A percentile compares a stretch with the other conserved stretches of the same genome.
Conservation (phyloP, 371 early-diverging fungal genomes). For the Rhizopus arrhizus region DNA sequence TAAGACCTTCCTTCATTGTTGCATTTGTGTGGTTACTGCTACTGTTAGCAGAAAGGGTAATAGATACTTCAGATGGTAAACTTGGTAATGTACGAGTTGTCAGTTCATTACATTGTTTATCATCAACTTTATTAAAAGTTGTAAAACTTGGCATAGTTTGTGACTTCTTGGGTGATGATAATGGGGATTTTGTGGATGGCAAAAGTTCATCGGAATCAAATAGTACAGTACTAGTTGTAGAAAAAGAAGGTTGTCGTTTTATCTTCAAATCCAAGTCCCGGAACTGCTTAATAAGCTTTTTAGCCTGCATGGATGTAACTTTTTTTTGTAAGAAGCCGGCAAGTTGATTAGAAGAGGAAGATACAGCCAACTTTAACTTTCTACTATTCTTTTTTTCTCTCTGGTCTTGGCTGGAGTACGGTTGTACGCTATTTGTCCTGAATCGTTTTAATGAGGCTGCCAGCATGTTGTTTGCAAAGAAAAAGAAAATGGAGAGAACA, state of each 20-base stretch:
- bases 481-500: neutral
- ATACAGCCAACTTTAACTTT: neutral
- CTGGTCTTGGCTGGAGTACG: neutral
- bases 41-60: conserved; percentile 5
- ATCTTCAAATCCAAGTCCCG: neutral
- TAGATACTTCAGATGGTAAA: conserved; percentile 11
- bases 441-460: neutral
- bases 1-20: conserved; percentile 1
- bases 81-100: conserved; percentile 15
- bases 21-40: neutral
- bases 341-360: neutral
- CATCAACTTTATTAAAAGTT: neutral
- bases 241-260: neutral
- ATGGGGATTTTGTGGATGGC: conserved; percentile 1
- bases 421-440: neutral
- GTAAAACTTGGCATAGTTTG: conserved; percentile 13
- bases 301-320: conserved; percentile 5
- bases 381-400: neutral
- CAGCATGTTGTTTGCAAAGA: neutral
- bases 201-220: conserved; percentile 21
- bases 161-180: conserved; percentile 24
- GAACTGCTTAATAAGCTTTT: conserved; percentile 9
- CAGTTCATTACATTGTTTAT: too few relatives aligned
- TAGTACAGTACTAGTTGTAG: neutral
- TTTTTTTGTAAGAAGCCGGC: conserved; percentile 7